Evolutionary conservation across 768 basidiomycete species (phyloP).

Genomic region (Mycena polygramma): DNA sequence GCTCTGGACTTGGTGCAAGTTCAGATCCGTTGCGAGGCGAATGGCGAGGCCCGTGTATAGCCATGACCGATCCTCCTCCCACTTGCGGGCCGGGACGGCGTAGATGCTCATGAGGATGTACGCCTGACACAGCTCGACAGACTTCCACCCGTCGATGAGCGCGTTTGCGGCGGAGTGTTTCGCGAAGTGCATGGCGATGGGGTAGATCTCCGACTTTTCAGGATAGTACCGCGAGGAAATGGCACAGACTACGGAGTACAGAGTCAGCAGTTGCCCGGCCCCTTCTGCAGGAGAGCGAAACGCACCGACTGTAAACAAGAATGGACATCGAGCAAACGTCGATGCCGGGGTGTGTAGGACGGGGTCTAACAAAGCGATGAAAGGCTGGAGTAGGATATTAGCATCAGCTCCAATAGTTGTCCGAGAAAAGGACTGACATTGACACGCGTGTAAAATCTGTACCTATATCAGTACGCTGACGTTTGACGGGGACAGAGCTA

Average conservation of each 20-base stretch:
- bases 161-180: conserved; percentile 86
- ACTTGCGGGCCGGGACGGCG: conserved; percentile 81
- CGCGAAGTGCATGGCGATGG: conserved; percentile 91
- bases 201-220: conserved; percentile 87
- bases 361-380: conserved; percentile 84
- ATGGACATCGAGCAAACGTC: conserved; percentile 88
- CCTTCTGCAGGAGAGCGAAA: conserved; percentile 35
- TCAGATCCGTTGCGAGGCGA: conserved; percentile 92
- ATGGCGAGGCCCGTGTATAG: conserved; percentile 90
- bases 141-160: conserved; percentile 85
- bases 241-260: conserved; percentile 73
- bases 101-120: conserved; percentile 91
- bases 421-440: conserved; percentile 63
- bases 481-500: conserved; percentile 9
- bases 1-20: conserved; percentile 77
- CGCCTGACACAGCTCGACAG: conserved; percentile 91
- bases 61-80: conserved; percentile 95
- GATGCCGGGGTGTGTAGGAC: conserved; percentile 84
- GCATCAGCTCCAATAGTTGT: not conserved
- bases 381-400: conserved; percentile 55
- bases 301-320: conserved; percentile 89
- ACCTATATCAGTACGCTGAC: conserved; percentile 15
- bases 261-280: not conserved
- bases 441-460: conserved; percentile 77
- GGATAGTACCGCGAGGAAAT: conserved; percentile 85